Percentiles rank a stretch among this genome's conserved stretches.
Conservation (phyloP, 805 yeast species). For the Spathaspora boniae region DNA sequence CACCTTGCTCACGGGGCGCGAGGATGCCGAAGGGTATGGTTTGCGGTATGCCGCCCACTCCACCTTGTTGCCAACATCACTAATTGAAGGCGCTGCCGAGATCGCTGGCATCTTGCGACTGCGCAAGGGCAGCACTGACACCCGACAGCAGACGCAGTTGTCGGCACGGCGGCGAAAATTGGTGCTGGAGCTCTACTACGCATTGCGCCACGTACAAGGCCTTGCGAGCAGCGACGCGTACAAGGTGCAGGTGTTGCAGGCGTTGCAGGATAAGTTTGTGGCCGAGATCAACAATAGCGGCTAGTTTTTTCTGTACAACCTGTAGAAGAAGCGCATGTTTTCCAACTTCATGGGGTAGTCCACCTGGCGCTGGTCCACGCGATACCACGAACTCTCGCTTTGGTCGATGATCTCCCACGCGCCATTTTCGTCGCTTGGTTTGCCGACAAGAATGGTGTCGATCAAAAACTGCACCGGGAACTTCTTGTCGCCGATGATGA, state of each 20-base stretch:
- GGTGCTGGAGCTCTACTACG: constrained; percentile 9
- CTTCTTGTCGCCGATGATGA: constrained; percentile 66
- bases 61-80: constrained; percentile 15
- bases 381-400: constrained; percentile 80
- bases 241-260: constrained; percentile 5
- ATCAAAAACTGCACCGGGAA: constrained; percentile 82
- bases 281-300: constrained; percentile 7
- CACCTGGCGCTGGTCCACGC: constrained; percentile 48
- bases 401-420: constrained; percentile 64
- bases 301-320: constrained; percentile 60
- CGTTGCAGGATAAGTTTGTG: constrained; percentile 8
- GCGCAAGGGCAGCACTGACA: constrained; percentile 1
- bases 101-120: constrained; percentile 13
- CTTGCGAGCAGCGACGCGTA: constrained; percentile 2
- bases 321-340: constrained; percentile 82
- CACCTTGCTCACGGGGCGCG: constrained; percentile 16
- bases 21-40: constrained; percentile 26
- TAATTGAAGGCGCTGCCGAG: constrained; percentile 23
- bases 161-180: constrained; percentile 7
- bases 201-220: constrained; percentile 7
- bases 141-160: constrained; percentile 3
- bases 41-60: constrained; percentile 20
- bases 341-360: constrained; percentile 68
- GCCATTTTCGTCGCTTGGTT: constrained; percentile 38
- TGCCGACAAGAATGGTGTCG: constrained; percentile 66